Percentiles rank a stretch among this genome's conserved stretches.
These are phyloP conservation scores for Knoxdaviesia proteae DNA, from an alignment of 2,329 filamentous ascomycete species.

Conservation along the genomic window DNA sequence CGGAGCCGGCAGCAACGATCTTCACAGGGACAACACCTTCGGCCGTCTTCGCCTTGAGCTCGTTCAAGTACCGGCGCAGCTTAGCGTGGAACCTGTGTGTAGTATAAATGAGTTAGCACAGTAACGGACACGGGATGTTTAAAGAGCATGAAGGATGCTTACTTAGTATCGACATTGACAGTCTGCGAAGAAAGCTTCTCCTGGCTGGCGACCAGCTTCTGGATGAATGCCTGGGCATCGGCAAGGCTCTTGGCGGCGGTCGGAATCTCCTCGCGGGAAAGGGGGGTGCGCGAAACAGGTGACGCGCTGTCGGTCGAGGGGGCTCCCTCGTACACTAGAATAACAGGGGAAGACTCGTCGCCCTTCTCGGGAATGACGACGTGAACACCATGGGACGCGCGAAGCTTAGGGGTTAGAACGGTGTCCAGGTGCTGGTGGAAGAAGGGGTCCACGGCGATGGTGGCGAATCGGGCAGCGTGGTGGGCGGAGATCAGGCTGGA, in stretches of 20 bases:
- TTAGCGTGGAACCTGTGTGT: conserved; percentile 35
- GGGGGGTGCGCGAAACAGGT: too few relatives aligned
- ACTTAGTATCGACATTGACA: conserved; percentile 39
- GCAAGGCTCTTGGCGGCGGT: conserved; percentile 19
- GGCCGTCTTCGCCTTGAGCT: conserved; percentile 32
- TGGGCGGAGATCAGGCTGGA: conserved; percentile 52
- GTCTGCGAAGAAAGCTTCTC: conserved; percentile 27
- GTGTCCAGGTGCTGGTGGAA: conserved; percentile 54
- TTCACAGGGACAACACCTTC: conserved; percentile 37
- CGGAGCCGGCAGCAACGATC: conserved; percentile 35
- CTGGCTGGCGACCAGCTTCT: conserved; percentile 36
- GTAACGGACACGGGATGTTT: neutral
- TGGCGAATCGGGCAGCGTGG: conserved; percentile 49
- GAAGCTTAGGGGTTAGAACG: conserved; percentile 40
- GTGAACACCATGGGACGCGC: conserved; percentile 50
- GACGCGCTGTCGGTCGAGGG: conserved; percentile 14
- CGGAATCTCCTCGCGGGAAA: neutral
- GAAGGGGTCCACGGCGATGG: conserved; percentile 53
- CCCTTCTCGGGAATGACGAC: conserved; percentile 46
- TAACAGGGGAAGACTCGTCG: conserved; percentile 37
- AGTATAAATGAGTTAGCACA: conserved; percentile 9
- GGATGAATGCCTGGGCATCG: conserved; percentile 35
- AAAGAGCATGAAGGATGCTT: conserved; percentile 7
- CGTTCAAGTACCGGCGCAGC: conserved; percentile 41
- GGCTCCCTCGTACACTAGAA: conserved; percentile 55